Evolutionary conservation across 1,139 yeast genomes (phyloP).

Genomic region (Sugiyamaella xylanicola): DNA sequence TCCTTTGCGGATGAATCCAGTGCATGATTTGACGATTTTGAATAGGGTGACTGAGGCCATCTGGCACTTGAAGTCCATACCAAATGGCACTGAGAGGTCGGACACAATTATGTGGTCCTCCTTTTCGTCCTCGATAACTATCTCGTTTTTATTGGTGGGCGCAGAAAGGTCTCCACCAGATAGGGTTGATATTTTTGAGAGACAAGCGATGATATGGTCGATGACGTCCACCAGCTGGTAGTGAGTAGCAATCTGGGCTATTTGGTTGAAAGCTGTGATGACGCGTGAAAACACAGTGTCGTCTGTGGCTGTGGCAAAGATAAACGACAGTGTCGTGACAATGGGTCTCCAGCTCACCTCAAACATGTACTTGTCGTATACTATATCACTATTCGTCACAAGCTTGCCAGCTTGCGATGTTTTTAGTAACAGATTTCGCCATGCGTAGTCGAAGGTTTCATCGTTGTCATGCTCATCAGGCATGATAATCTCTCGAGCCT

Average conservation of each 20-base stretch:
- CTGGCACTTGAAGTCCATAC: conserved; percentile 90
- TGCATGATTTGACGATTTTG: conserved; percentile 66
- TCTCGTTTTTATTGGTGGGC: conserved; percentile 45
- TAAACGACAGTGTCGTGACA: conserved; percentile 67
- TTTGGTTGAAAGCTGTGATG: conserved; percentile 83
- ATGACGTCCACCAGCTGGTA: conserved; percentile 60
- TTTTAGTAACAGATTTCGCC: conserved; percentile 77
- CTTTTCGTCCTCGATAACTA: conserved; percentile 48
- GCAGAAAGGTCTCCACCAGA: conserved; percentile 46
- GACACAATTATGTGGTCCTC: conserved; percentile 65
- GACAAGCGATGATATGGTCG: conserved; percentile 63
- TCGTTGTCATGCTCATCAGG: conserved; percentile 92
- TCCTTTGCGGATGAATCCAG: conserved; percentile 48
- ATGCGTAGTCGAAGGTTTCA: conserved; percentile 89
- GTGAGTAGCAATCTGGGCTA: conserved; percentile 72
- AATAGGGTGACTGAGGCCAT: conserved; percentile 83
- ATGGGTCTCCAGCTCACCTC: conserved; percentile 61
- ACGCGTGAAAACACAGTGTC: conserved; percentile 86
- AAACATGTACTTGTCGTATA: conserved; percentile 73
- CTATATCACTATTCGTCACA: conserved; percentile 38
- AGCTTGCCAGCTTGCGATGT: conserved; percentile 38
- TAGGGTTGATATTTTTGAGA: conserved; percentile 59
- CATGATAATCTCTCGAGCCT: conserved; percentile 89
- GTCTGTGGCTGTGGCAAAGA: conserved; percentile 86
- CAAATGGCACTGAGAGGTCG: conserved; percentile 79